Evolutionary conservation across 2,329 filamentous ascomycete species (phyloP), one percentile per base, ranked within the genome.

Genomic region (Pseudocercospora vitis): DNA sequence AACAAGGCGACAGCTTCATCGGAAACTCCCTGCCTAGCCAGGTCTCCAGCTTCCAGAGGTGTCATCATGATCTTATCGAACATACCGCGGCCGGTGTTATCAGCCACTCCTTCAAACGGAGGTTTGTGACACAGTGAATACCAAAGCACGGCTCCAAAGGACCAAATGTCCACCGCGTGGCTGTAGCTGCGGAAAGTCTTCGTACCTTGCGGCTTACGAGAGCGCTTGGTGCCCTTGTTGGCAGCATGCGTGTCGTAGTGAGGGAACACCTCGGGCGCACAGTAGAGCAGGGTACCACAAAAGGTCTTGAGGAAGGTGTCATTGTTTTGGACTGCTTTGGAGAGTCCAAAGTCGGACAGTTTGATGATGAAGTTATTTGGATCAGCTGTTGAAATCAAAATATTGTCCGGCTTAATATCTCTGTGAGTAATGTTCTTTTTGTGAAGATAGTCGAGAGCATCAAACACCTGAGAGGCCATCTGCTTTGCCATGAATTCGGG

Each of bases 321-420:
- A 60, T 89, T 89, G 46, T 67, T 64, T 57, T 91, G 87, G 40
- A 96, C 86, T 70, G 95, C 91, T 70, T 99, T 99, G 2, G 94
- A 97, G 3, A 99, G 75, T 2, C 94, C 94, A 74, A 99, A 99
- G 69, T 99, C 94, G 0, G 94, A 96, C 11, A 99, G 78, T 72
- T 99, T 97, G 63, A 97, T 87, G 11, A 82, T 78, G 45, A 96
- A 82, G 35, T 64, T 61, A 3, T 65, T 44, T 0, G 91, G 91
- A 4, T 86, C 77, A 7, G 83, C 70, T 0, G 84, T 86, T 8
- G 85, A 79, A 61, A 97, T 88, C 33, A 99, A 78, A 56, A 99
- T 96, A 66, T 99, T 99, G 76, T 99, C 94, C 0, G 94, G 94
- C 69, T 99, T 99, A 67, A 99, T 91, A 71, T 99, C 94, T n/a